Evolutionary conservation across 495 filamentous ascomycete genomes (phyloP).

Genomic region (Talaromyces proteolyticus): DNA sequence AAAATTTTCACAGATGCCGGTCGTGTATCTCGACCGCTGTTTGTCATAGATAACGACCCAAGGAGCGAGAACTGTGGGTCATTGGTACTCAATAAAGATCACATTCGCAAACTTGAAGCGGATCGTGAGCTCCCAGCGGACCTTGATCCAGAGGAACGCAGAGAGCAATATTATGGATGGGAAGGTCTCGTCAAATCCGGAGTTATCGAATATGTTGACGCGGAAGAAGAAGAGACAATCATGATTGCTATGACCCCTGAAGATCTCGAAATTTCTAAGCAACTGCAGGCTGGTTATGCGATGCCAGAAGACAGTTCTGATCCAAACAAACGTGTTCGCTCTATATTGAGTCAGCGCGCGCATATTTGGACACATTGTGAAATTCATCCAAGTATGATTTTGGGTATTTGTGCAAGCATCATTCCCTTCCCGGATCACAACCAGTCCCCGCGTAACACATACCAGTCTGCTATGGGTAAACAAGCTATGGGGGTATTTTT

Average conservation of each 20-base stretch:
- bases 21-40: slow-evolving; percentile 86
- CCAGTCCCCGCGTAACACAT: slow-evolving; percentile 96
- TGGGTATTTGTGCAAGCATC: slow-evolving; percentile 96
- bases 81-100: slow-evolving; percentile 76
- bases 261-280: slow-evolving; percentile 70
- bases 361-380: slow-evolving; percentile 97
- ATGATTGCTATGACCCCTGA: slow-evolving; percentile 99
- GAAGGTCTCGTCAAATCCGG: slow-evolving; percentile 72
- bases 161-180: slow-evolving; percentile 75
- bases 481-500: slow-evolving; percentile 99
- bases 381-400: slow-evolving; percentile 98
- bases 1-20: slow-evolving; percentile 98
- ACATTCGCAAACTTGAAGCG: slow-evolving; percentile 62
- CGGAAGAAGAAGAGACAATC: slow-evolving; percentile 94
- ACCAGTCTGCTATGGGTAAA: slow-evolving; percentile 99
- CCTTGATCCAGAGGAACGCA: slow-evolving; percentile 48
- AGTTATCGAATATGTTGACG: slow-evolving; percentile 91
- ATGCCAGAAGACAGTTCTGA: slow-evolving; percentile 51
- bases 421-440: slow-evolving; percentile 99
- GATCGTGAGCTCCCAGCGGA: slow-evolving; percentile 58
- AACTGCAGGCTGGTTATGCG: slow-evolving; percentile 59
- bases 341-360: slow-evolving; percentile 71
- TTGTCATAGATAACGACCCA: slow-evolving; percentile 76
- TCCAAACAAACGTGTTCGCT: slow-evolving; percentile 77
- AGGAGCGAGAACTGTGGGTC: slow-evolving; percentile 65